Conservation (phyloP, 1,284 basidiomycete genomes). For the Neolentinus lepideus region DNA sequence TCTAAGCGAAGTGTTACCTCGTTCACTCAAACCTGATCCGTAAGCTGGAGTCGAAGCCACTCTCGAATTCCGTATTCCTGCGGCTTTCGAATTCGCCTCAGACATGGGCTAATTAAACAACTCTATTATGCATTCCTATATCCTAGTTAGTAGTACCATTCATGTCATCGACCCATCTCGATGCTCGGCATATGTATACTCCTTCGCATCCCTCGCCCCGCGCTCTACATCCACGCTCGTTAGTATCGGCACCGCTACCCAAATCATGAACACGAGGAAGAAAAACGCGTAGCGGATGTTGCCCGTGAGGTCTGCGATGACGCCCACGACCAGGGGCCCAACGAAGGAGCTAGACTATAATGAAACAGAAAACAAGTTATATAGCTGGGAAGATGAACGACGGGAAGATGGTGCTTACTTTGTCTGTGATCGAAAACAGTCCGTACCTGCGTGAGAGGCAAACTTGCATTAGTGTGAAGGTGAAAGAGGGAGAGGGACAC, state of each 20-base stretch:
- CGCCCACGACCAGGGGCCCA: conserved; percentile 80
- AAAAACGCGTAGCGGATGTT: conserved; percentile 88
- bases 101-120: too few relatives aligned
- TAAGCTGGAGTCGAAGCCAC: too few relatives aligned
- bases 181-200: conserved; percentile 30
- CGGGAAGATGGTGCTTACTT: conserved; percentile 33
- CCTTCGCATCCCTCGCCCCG: conserved; percentile 61
- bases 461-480: neutral
- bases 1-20: too few relatives aligned
- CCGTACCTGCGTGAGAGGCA: conserved; percentile 39
- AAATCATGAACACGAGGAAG: conserved; percentile 78
- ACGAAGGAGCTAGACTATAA: conserved; percentile 78
- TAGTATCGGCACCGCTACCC: conserved; percentile 74
- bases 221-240: conserved; percentile 57
- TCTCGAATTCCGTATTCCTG: too few relatives aligned
- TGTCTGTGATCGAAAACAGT: conserved; percentile 85
- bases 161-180: neutral
- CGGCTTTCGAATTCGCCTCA: too few relatives aligned
- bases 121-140: too few relatives aligned
- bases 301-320: conserved; percentile 81
- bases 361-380: too few relatives aligned
- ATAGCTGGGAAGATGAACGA: neutral
- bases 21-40: too few relatives aligned
- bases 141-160: neutral
- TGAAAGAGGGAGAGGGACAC: conserved; percentile 9